Evolutionary conservation across 371 early-diverging fungal genomes (phyloP), one percentile per base, ranked within the genome.

Genomic region (Phascolomyces articulosus): DNA sequence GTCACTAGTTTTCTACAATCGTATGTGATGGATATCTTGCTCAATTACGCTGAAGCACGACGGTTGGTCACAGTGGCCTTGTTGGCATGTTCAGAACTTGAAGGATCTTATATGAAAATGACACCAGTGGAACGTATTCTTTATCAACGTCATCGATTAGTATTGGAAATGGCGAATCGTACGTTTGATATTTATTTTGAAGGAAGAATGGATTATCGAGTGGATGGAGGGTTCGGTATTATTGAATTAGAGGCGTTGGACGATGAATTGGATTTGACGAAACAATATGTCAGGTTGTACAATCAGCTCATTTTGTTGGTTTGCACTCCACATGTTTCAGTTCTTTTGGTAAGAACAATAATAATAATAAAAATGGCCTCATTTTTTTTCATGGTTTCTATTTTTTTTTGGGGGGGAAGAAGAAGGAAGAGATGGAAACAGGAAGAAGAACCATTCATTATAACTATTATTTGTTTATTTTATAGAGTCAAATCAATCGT

Each of bases 41-140:
- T 59, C 40, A 20, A 59, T 10, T 59, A 40, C 20, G 29, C 24
- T 8, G 60, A 59, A 27, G 60, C 60, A n/a, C 44, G 60, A 26
- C 60, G 60, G 7, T 13, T 59, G 20, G 47, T 18, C 9, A 59
- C 60, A 3, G 40, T 59, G 7, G 60, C 60, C 1, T 18, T 26
- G 13, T 21, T 59, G 1, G 26, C 26, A 4, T 40, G 44, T 41
- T 10, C n/a, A 16, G 60, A 59, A 15, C 21, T 59, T 7, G 27
- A 41, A 10, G 24, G 28, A 26, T 8, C 7, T 7, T 55, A 34
- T 21, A 24, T 26, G 20, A 4, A 21, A 11, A 26, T 59, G 47
- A 23, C 7, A 3, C 16, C 20, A 9, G 28, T 47, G 41, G 60
- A 59, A 29, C 44, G 47, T 29, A 27, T 24, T 21, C 21, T 59